Evolutionary conservation across 2,329 filamentous ascomycete genomes (phyloP).

Genomic region (Fusarium nelsonii): DNA sequence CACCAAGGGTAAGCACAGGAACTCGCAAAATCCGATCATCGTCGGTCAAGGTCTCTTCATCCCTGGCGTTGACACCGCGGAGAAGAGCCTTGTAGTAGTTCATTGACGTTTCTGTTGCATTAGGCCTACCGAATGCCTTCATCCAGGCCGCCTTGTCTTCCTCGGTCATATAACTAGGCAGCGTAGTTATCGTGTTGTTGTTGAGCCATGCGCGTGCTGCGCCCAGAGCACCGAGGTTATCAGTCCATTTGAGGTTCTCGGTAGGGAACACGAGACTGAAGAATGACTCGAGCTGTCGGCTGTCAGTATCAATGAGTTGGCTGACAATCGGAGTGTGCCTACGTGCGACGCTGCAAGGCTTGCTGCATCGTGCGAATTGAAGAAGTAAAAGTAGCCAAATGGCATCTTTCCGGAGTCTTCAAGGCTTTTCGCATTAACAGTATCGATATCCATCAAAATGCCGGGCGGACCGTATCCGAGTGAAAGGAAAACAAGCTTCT

Average conservation of each 20-base stretch:
- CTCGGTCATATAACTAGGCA: constrained; percentile 20
- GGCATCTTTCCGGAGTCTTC: constrained; percentile 30
- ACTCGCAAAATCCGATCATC: constrained; percentile 31
- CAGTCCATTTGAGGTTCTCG: constrained; percentile 16
- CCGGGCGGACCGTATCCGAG: constrained; percentile 25
- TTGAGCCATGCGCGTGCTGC: constrained; percentile 32
- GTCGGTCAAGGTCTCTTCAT: constrained; percentile 33
- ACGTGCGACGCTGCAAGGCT: background rate
- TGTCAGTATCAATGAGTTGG: background rate
- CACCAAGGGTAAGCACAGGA: constrained; percentile 36
- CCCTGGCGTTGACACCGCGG: constrained; percentile 27
- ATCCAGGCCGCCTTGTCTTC: constrained; percentile 23
- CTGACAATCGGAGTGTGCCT: fast-evolving
- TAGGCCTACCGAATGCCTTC: constrained; percentile 9
- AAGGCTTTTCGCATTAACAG: constrained; percentile 18
- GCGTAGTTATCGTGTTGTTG: constrained; percentile 6
- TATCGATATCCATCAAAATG: constrained; percentile 27
- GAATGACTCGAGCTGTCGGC: constrained; percentile 34
- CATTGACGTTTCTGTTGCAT: constrained; percentile 24
- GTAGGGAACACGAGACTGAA: constrained; percentile 32
- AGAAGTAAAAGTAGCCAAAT: constrained; percentile 41
- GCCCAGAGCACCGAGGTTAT: constrained; percentile 21
- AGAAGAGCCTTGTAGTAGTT: constrained; percentile 40
- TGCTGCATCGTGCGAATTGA: constrained; percentile 34
- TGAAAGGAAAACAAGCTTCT: constrained; percentile 22